Conservation (phyloP, 495 filamentous ascomycete species). For the Aspergillus asperescens region DNA sequence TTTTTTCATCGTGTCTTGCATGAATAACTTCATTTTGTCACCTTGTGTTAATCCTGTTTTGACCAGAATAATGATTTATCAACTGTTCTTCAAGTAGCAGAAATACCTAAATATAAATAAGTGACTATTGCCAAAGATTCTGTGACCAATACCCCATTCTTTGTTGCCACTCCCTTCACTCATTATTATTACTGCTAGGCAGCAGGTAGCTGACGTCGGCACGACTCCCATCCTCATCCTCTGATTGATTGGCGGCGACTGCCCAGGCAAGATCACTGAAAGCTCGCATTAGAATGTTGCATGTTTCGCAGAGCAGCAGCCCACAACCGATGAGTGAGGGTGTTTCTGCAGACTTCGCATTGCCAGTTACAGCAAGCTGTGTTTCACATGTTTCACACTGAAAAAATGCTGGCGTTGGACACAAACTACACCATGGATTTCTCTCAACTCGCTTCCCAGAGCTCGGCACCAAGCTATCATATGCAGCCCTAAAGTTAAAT, state of each 20-base stretch:
- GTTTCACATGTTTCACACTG: conserved; percentile 23
- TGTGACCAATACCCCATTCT: too few relatives aligned
- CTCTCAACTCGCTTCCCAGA: conserved; percentile 1
- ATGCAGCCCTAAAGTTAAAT: conserved; percentile 24
- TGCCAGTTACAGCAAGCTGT: not conserved
- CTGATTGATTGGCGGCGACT: conserved; percentile 16
- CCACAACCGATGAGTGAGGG: conserved; percentile 37
- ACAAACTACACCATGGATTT: conserved; percentile 39
- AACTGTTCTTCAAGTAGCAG: too few relatives aligned
- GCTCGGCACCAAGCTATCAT: conserved; percentile 18
- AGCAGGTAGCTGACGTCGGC: conserved; percentile 36
- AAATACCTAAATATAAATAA: too few relatives aligned
- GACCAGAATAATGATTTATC: too few relatives aligned
- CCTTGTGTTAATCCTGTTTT: too few relatives aligned
- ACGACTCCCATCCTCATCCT: conserved; percentile 26
- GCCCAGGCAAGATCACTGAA: conserved; percentile 27
- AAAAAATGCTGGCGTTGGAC: conserved; percentile 34
- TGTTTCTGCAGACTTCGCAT: not conserved
- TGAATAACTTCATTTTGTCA: too few relatives aligned
- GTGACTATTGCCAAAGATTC: too few relatives aligned
- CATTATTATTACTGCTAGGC: conserved; percentile 10
- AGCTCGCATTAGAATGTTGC: conserved; percentile 23
- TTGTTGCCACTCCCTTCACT: not conserved
- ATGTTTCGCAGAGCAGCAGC: conserved; percentile 35
- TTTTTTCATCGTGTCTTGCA: too few relatives aligned